These are phyloP conservation scores for Nannochloropsis salina DNA, from an alignment of 108 stramenopile genomes.

Conservation along the genomic window DNA sequence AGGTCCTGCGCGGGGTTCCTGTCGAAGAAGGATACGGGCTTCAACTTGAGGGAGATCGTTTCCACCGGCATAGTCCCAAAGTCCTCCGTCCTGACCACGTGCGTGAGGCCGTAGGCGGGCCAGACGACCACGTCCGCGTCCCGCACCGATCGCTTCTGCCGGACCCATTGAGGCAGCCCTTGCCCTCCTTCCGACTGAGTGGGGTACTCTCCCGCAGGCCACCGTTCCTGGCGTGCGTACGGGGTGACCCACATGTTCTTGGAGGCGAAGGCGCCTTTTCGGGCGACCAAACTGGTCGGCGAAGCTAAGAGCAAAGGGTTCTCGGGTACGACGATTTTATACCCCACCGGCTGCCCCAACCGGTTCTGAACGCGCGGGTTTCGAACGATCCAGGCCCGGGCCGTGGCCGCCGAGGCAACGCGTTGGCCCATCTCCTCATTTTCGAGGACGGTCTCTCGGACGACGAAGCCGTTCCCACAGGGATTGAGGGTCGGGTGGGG, in stretches of 20 bases:
- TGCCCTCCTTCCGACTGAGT: conserved; percentile 51
- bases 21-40: conserved; percentile 51
- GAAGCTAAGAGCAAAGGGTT: conserved; percentile 50
- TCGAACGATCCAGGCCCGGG: background rate
- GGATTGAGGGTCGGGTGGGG: background rate
- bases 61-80: conserved; percentile 60
- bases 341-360: background rate
- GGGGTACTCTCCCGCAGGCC: conserved; percentile 62
- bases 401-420: background rate
- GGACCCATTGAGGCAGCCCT: conserved; percentile 58
- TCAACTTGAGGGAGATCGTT: conserved; percentile 56
- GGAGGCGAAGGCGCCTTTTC: conserved; percentile 57
- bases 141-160: conserved; percentile 48
- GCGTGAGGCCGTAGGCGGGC: conserved; percentile 62
- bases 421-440: background rate
- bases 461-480: background rate
- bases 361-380: background rate
- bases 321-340: background rate
- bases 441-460: background rate
- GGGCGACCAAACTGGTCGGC: conserved; percentile 42
- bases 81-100: conserved; percentile 60
- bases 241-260: conserved; percentile 62
- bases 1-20: conserved; percentile 43
- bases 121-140: conserved; percentile 60
- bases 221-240: conserved; percentile 52